Evolutionary conservation across 2,329 filamentous ascomycete genomes (phyloP).

Genomic region (Teratosphaeria pseudoeucalypti): DNA sequence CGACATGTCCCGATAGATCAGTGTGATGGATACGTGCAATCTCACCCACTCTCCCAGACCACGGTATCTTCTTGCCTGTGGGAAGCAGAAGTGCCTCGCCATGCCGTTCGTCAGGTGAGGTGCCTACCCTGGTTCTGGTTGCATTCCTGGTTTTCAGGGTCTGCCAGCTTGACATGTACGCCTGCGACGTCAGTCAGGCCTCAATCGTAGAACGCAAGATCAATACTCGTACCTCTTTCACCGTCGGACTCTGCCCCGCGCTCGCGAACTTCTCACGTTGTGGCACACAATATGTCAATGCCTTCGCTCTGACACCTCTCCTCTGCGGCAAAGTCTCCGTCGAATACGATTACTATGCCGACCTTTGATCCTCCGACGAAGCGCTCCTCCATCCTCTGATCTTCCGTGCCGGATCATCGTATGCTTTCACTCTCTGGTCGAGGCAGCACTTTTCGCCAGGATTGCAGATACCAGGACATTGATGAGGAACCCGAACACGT

Average conservation of each 20-base stretch:
- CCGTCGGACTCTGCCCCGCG: not conserved
- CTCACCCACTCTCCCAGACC: not conserved
- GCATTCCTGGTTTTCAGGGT: not conserved
- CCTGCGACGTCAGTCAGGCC: not conserved
- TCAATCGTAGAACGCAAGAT: not conserved
- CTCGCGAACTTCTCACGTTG: not conserved
- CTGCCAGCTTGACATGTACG: not conserved
- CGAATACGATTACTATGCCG: not conserved
- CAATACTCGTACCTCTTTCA: not conserved
- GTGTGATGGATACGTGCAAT: constrained; percentile 1
- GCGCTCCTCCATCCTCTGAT: not conserved
- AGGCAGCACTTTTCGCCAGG: not conserved
- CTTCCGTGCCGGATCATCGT: not conserved
- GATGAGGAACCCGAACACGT: not conserved
- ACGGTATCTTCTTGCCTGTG: not conserved
- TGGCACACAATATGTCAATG: not conserved
- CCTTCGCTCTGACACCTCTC: not conserved
- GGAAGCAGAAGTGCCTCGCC: constrained; percentile 1
- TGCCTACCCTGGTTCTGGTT: not conserved
- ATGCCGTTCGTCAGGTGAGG: not conserved
- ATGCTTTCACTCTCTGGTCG: not conserved
- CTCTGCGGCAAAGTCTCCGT: not conserved
- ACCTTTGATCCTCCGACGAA: not conserved
- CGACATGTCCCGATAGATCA: constrained; percentile 3
- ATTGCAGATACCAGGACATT: not conserved